These are phyloP conservation scores for Talaromyces sp. DNA, from an alignment of 2,329 filamentous ascomycete species.

Conservation along the genomic window DNA sequence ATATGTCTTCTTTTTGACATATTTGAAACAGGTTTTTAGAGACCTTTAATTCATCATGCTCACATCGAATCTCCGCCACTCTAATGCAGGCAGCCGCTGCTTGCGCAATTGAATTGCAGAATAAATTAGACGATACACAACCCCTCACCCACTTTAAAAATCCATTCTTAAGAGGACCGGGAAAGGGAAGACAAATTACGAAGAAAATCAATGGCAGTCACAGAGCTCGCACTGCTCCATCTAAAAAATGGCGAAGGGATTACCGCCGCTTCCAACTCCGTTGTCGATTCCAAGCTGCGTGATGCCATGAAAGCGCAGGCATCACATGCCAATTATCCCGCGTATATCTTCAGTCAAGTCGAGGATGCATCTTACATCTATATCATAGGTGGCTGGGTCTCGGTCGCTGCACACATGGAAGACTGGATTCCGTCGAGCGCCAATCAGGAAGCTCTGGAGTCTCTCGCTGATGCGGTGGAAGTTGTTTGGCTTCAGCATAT, in stretches of 20 bases:
- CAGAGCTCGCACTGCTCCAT: constrained; percentile 42
- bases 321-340: constrained; percentile 28
- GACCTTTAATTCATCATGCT: too few relatives aligned
- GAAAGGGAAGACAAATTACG: background rate
- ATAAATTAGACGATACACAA: background rate
- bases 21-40: background rate
- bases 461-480: constrained; percentile 31
- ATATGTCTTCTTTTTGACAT: background rate
- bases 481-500: constrained; percentile 43
- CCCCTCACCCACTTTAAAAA: background rate
- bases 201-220: constrained; percentile 20
- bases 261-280: constrained; percentile 14
- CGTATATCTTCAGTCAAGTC: constrained; percentile 38
- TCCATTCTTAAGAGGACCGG: background rate
- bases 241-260: constrained; percentile 20
- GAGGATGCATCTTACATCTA: constrained; percentile 41
- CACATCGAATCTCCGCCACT: background rate
- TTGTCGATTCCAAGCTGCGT: constrained; percentile 26
- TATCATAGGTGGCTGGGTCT: constrained; percentile 44
- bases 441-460: constrained; percentile 36
- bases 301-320: constrained; percentile 34
- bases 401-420: constrained; percentile 35
- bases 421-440: constrained; percentile 38
- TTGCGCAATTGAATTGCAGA: background rate
- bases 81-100: background rate